Base-by-base conservation (phyloP, 306 rosid genomes). In the Sicyos edulis region DNA sequence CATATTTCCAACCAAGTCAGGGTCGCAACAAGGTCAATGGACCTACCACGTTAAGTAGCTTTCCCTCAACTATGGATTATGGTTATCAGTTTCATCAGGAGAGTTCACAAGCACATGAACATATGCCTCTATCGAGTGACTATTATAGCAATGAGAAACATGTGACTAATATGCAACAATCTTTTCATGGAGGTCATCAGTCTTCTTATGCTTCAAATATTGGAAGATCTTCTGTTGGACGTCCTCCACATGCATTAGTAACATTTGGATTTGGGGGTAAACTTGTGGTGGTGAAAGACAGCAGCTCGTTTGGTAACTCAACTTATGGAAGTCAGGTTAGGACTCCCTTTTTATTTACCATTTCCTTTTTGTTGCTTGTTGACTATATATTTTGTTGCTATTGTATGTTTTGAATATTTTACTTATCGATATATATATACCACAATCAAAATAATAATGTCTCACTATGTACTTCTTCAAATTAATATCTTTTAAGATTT, bases 251-350 rank as follows among this genome's bases (percentile, higher is more conserved):
- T 84, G 87, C 96, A 45, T 72, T 92, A 20, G 98, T 83, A 44
- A 85, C 96, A 34, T 92, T 92, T 22, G 96, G 98, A 20, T 92
- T 92, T 82, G 98, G 98, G n/a, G 96, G 98, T 73, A 92, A 89
- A 78, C 98, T 92, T 81, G 60, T 92, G 34, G 65, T 92, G 77
- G 85, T 85, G 98, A 90, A 92, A 72, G 88, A 85, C 75, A 78
- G 74, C 60, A 83, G 84, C 80, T 67, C 70, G 26, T 54, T 78
- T 78, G 77, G 78, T 13, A 84, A 82, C 81, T 79, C 89, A 57
- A 79, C 86, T 2, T 84, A 76, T 74, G 92, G 88, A 74, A 80
- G 81, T 78, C 96, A 88, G 96, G 96, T 92, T 80, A 75, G 85
- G 69, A 75, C 80, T 61, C 75, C 71, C 74, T 59, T 77, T 78